These are phyloP conservation scores for Nemophila menziesii DNA, from an alignment of 257 asterid genomes.

Conservation along the genomic window DNA sequence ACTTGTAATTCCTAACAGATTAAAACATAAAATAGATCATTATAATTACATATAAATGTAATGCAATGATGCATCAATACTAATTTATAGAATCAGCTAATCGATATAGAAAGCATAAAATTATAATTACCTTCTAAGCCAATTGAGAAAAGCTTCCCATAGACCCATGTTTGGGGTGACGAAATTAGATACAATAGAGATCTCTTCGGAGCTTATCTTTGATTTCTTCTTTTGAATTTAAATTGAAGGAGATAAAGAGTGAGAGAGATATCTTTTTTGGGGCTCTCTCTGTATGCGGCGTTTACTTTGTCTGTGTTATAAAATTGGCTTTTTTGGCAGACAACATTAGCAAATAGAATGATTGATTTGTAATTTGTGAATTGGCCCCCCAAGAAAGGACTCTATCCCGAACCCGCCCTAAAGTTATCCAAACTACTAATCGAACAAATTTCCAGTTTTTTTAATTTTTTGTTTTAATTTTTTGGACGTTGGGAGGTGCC, in stretches of 20 bases:
- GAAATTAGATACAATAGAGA: not conserved
- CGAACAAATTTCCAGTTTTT: too few species aligned
- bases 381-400: not conserved
- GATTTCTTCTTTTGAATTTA: too few species aligned
- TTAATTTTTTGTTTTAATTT: too few species aligned
- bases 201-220: not conserved
- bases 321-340: not conserved
- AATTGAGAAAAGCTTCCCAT: slow-evolving; percentile 6
- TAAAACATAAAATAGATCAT: too few species aligned
- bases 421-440: too few species aligned
- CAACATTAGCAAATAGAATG: not conserved
- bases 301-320: not conserved
- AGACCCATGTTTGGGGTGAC: not conserved
- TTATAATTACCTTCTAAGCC: slow-evolving; percentile 3
- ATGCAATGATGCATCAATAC: too few species aligned
- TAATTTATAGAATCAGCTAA: not conserved
- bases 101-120: not conserved
- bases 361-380: not conserved
- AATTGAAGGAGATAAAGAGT: not conserved
- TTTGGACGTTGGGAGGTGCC: too few species aligned
- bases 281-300: not conserved
- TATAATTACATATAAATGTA: not conserved
- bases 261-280: too few species aligned
- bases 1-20: not conserved
- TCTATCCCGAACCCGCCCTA: not conserved